Percentiles rank a stretch among this genome's conserved stretches.
These are phyloP conservation scores for Elsinoe perseae DNA, from an alignment of 2,329 filamentous ascomycete species.

Conservation along the genomic window DNA sequence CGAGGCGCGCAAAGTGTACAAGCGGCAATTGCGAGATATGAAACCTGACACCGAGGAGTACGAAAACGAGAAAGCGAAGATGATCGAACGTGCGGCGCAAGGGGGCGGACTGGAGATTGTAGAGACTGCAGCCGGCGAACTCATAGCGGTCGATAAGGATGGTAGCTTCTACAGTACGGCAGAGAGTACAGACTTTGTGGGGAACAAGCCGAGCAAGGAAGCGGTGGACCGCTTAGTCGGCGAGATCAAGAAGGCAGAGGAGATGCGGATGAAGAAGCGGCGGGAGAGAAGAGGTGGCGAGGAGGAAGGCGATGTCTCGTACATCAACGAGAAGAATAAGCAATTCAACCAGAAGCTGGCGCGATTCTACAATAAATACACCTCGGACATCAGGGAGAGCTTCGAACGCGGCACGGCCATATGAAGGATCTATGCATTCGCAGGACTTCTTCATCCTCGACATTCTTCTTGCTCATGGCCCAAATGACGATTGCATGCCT, in stretches of 20 bases:
- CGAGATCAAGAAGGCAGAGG: slow-evolving; percentile 83
- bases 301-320: slow-evolving; percentile 86
- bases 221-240: slow-evolving; percentile 80
- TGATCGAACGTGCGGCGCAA: slow-evolving; percentile 75
- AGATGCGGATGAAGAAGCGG: slow-evolving; percentile 75
- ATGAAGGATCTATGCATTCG: slow-evolving; percentile 37
- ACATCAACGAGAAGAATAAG: slow-evolving; percentile 99
- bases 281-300: slow-evolving; percentile 67
- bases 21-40: slow-evolving; percentile 74
- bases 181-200: slow-evolving; percentile 69
- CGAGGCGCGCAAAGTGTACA: slow-evolving; percentile 88
- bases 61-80: slow-evolving; percentile 74
- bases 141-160: slow-evolving; percentile 87
- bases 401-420: slow-evolving; percentile 98
- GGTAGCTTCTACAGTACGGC: slow-evolving; percentile 86
- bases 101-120: slow-evolving; percentile 84
- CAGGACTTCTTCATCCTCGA: neutral
- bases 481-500: too few relatives aligned
- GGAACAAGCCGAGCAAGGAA: slow-evolving; percentile 80
- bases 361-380: slow-evolving; percentile 98
- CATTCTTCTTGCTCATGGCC: too few relatives aligned
- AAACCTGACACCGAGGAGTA: slow-evolving; percentile 75
- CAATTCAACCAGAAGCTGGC: slow-evolving; percentile 96
- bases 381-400: slow-evolving; percentile 89
- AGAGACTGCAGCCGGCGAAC: slow-evolving; percentile 88